Evolutionary conservation across 768 basidiomycete species (phyloP), one percentile per base, ranked within the genome.

Genomic region (Lactarius pseudohatsudake): DNA sequence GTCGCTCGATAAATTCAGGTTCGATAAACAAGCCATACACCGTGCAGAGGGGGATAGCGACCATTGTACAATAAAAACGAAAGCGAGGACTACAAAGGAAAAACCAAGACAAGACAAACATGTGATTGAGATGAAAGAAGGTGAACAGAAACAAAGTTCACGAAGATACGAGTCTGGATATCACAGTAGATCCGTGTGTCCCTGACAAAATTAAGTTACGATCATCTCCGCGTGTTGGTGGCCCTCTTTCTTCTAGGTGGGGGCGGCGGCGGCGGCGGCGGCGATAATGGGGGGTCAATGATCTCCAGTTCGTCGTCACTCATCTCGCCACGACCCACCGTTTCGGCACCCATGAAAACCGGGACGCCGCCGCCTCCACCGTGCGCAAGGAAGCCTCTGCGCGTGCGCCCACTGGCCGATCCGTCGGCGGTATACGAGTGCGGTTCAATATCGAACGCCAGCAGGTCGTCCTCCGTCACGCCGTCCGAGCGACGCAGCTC

Each of bases 331-430:
- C 36, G 11, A 7, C 47, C 75, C 73, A 30, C 74, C 74, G 16
- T 60, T 36, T 77, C 79, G 20, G 78, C 76, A 0, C 75, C 88
- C 85, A 91, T 86, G 65, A 86, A 85, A 13, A 93, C 86, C 1
- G 90, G 87, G 1, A 73, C 65, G 0, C 91, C 91, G 28, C 87
- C 90, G 11, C 82, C 90, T 0, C 91, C 91, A 15, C 91, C 91
- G 71, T 85, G 87, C 4, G 89, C 87, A 26, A 92, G 77, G 68
- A 91, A 93, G 2, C 89, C 88, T 5, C 73, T 77, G 20, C 76
- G 79, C 70, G 81, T 84, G 59, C 80, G 80, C 47, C 79, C 84
- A 13, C 89, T 89, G 20, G 82, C 88, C 2, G 79, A 75, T 15
- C 85, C 80, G 16, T 84, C 77, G 28, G 80, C 82, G 64, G 78